Conservation (phyloP, 1,139 yeast genomes). For the Taphrina deformans region DNA sequence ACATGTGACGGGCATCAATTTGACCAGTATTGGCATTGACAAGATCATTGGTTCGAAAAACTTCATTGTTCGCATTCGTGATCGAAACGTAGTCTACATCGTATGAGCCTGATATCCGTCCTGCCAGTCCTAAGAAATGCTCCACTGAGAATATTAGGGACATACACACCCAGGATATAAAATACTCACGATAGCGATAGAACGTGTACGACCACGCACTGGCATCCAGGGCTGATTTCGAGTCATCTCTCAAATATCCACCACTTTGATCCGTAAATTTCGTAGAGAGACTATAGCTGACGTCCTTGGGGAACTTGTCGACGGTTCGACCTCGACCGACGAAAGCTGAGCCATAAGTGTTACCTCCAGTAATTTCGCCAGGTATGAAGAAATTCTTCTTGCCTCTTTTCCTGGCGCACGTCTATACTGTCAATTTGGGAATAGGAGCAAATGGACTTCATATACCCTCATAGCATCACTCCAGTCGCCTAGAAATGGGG, state of each 20-base stretch:
- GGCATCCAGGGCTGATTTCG: constrained; percentile 25
- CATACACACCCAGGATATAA: no score
- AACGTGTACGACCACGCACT: constrained; percentile 32
- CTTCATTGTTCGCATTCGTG: constrained; percentile 29
- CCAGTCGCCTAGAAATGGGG: constrained; percentile 34
- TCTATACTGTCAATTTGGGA: not conserved
- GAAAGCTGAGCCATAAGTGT: constrained; percentile 29
- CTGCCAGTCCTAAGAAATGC: constrained; percentile 27
- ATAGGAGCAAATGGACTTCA: no score
- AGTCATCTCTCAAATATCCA: constrained; percentile 10
- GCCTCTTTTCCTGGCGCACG: constrained; percentile 27
- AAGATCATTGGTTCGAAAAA: constrained; percentile 28
- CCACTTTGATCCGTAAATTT: not conserved
- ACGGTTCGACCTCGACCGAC: constrained; percentile 34
- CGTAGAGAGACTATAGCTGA: constrained; percentile 6
- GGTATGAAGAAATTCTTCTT: constrained; percentile 33
- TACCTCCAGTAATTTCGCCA: constrained; percentile 36
- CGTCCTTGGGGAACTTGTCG: constrained; percentile 27
- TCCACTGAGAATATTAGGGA: constrained; percentile 12
- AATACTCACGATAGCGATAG: constrained; percentile 16
- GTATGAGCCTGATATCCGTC: constrained; percentile 26
- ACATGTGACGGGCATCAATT: constrained; percentile 35
- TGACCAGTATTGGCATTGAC: constrained; percentile 33
- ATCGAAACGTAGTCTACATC: constrained; percentile 29
- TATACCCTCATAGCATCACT: constrained; percentile 20